Evolutionary conservation across 2,329 filamentous ascomycete genomes (phyloP), one percentile per base, ranked within the genome.

Genomic region (Fusarium pseudoanthophilum): DNA sequence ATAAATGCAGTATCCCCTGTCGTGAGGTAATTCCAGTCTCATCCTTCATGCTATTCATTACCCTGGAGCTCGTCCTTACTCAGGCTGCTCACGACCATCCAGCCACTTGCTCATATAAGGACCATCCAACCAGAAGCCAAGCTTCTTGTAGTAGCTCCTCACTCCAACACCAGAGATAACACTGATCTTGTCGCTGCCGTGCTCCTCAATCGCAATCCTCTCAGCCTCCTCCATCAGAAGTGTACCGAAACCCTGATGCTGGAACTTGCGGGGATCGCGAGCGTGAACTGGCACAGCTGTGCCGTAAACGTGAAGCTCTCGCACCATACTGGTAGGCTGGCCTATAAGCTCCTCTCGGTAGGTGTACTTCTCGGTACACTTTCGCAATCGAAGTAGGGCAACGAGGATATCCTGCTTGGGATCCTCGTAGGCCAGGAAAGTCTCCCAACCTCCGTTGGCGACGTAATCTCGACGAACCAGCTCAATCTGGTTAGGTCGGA

Each of bases 141-240:
- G 87, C 82, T 95, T 95, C 73, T 90, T 92, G 81, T 99, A 99
- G 81, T 99, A 99, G 79, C 94, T 97, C 79, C 96, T 88, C 24
- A 98, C 97, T 18, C 96, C 96, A 13, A 99, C 95, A 36, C 96
- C 96, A n/a, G 95, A 97, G 69, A 99, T 99, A 75, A 99, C 95
- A 79, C 94, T 96, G 63, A 99, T 94, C 87, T 99, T 99, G 69
- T 88, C 88, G 77, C 95, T 98, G 11, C 95, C 93, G 79, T 99
- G 96, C 84, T 99, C 96, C 73, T 98, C 93, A 62, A 94, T 89
- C 1, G 97, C 95, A 73, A 99, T 99, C 58, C 95, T 89, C 84
- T 98, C 96, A 0, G 96, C 97, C 84, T 98, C 95, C 80, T 98
- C 95, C 97, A 99, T 99, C 74, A 99, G 80, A 69, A 99, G 82